These are phyloP conservation scores for Lodderomyces pseudojiufengensis DNA, from an alignment of 1,139 yeast genomes.

Conservation along the genomic window DNA sequence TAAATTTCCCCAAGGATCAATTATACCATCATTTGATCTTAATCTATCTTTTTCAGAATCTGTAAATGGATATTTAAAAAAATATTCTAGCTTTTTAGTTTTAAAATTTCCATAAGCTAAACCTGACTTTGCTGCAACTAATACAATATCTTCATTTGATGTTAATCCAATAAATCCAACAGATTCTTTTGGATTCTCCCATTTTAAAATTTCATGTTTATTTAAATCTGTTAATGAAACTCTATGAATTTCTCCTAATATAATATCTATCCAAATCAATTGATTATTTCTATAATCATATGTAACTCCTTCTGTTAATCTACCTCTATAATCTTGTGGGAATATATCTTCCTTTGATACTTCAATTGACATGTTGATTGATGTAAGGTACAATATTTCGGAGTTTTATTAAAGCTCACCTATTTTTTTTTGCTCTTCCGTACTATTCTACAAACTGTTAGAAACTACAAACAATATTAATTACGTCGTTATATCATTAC, in stretches of 20 bases:
- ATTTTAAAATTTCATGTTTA: constrained; percentile 38
- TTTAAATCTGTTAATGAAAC: constrained; percentile 20
- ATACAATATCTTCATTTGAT: constrained; percentile 34
- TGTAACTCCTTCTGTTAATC: constrained; percentile 65
- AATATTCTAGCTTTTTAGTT: constrained; percentile 39
- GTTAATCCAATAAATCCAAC: constrained; percentile 68
- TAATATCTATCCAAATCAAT: constrained; percentile 69
- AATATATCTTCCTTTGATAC: constrained; percentile 25
- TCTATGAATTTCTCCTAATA: constrained; percentile 54
- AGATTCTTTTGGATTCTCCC: constrained; percentile 34
- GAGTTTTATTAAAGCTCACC: no score
- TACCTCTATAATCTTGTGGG: constrained; percentile 44
- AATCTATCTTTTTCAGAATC: constrained; percentile 28
- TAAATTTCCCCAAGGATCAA: constrained; percentile 65
- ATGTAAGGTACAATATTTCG: no score
- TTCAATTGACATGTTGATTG: constrained; percentile 8
- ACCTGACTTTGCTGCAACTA: constrained; percentile 57
- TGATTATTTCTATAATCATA: constrained; percentile 56
- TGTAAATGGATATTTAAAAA: constrained; percentile 41
- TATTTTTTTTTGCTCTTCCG: no score
- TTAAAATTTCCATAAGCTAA: constrained; percentile 48
- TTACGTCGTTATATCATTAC: no score
- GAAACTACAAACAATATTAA: no score
- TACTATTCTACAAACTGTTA: no score
- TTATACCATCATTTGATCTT: constrained; percentile 71